Percentiles rank a stretch among this genome's conserved stretches.
Evolutionary conservation across 2,329 filamentous ascomycete genomes (phyloP).

Genomic region (Proliferodiscus dingleyae): DNA sequence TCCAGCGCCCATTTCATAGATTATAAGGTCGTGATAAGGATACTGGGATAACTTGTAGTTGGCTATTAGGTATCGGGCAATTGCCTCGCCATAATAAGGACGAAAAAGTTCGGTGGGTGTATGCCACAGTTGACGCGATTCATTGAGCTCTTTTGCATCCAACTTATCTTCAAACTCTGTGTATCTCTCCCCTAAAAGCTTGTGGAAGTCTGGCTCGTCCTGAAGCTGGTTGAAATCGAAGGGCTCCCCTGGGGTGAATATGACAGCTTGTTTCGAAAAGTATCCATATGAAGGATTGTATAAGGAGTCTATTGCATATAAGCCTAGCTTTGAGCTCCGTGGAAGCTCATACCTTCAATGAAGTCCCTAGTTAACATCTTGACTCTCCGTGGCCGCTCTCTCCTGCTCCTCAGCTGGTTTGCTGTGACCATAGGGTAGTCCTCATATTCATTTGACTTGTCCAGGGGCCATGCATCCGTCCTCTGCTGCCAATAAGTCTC

Average conservation of each 20-base stretch:
- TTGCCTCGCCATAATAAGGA: slow-evolving; percentile 93
- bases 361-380: slow-evolving; percentile 99
- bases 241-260: slow-evolving; percentile 87
- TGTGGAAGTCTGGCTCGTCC: slow-evolving; percentile 83
- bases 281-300: slow-evolving; percentile 96
- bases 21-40: slow-evolving; percentile 93
- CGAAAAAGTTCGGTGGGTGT: slow-evolving; percentile 96
- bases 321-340: slow-evolving; percentile 7
- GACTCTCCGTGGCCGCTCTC: slow-evolving; percentile 75
- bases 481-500: slow-evolving; percentile 85
- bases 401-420: slow-evolving; percentile 66
- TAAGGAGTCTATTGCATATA: slow-evolving; percentile 63
- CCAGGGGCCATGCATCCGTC: slow-evolving; percentile 65
- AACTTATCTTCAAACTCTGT: slow-evolving; percentile 84
- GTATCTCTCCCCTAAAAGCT: slow-evolving; percentile 72
- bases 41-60: slow-evolving; percentile 95
- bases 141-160: slow-evolving; percentile 61
- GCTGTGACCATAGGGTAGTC: slow-evolving; percentile 81
- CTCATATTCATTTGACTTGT: slow-evolving; percentile 76
- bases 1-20: slow-evolving; percentile 98
- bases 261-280: slow-evolving; percentile 93
- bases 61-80: slow-evolving; percentile 90
- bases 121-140: slow-evolving; percentile 91
- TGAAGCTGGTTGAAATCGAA: slow-evolving; percentile 80
- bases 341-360: slow-evolving; percentile 67